These are phyloP conservation scores for Schizophyllum commune DNA, from an alignment of 1,284 basidiomycete genomes.

Conservation along the genomic window DNA sequence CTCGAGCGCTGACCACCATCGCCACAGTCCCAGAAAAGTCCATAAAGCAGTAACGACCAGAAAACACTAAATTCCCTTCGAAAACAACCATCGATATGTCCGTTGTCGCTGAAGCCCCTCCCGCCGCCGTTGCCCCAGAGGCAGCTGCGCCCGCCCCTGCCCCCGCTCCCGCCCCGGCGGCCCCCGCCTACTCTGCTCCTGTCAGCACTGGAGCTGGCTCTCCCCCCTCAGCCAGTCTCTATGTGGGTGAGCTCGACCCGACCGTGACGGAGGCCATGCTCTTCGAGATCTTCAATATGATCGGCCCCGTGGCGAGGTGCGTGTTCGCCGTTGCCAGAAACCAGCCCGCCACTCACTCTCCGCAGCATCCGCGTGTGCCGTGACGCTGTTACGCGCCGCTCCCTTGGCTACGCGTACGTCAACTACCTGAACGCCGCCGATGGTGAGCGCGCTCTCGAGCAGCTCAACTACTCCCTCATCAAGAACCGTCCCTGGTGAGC, in stretches of 20 bases:
- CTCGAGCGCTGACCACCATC: slow-evolving; percentile 2
- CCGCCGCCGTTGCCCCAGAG: slow-evolving; percentile 31
- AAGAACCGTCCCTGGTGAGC: slow-evolving; percentile 91
- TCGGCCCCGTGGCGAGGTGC: slow-evolving; percentile 94
- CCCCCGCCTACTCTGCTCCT: slow-evolving; percentile 40
- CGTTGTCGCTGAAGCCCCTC: slow-evolving; percentile 21
- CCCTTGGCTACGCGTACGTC: slow-evolving; percentile 99
- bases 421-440: slow-evolving; percentile 97
- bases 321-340: slow-evolving; percentile 16
- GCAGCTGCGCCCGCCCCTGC: slow-evolving; percentile 27
- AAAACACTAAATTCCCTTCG: slow-evolving; percentile 28
- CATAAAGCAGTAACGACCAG: slow-evolving; percentile 84
- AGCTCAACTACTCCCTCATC: slow-evolving; percentile 99
- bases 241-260: slow-evolving; percentile 98
- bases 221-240: slow-evolving; percentile 85
- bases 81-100: slow-evolving; percentile 36
- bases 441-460: slow-evolving; percentile 97
- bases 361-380: slow-evolving; percentile 96
- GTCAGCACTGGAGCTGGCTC: slow-evolving; percentile 47
- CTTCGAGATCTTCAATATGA: slow-evolving; percentile 99
- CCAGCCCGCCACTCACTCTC: background rate
- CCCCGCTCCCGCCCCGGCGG: slow-evolving; percentile 29
- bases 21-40: slow-evolving; percentile 60
- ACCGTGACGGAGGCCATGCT: slow-evolving; percentile 99
- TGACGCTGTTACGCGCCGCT: slow-evolving; percentile 98